phyloP scores from a whole-genome alignment of 2,329 filamentous ascomycete species.

The Alternaria burnsii region DNA sequence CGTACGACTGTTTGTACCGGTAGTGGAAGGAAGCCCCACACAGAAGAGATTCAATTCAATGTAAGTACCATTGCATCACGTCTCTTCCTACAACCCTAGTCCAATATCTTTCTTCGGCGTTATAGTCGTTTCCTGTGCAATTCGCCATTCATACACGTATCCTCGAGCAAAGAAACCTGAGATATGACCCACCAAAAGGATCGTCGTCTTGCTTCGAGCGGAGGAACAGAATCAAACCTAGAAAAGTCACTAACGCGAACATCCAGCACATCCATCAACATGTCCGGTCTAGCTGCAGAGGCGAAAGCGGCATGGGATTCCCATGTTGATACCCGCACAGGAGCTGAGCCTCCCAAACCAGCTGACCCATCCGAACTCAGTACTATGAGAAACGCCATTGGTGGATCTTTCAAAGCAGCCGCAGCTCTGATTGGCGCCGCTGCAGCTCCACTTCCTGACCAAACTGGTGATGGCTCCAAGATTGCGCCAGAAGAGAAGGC shows the following conservation, averaged over 20 bases:
- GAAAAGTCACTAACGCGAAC: neutral
- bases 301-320: constrained; percentile 37
- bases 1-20: neutral
- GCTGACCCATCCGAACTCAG: constrained; percentile 45
- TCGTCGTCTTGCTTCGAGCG: neutral
- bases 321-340: constrained; percentile 46
- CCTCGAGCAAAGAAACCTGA: neutral
- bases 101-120: neutral
- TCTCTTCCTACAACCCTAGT: neutral
- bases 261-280: constrained; percentile 15
- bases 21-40: neutral
- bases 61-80: neutral
- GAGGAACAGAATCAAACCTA: neutral
- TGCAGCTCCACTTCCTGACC: constrained; percentile 40
- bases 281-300: constrained; percentile 22
- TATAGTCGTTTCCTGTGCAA: neutral
- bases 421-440: constrained; percentile 41
- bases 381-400: constrained; percentile 42
- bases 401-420: constrained; percentile 39
- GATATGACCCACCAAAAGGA: neutral
- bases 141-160: neutral
- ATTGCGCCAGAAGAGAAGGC: constrained; percentile 44
- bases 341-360: constrained; percentile 35
- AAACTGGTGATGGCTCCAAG: constrained; percentile 57
- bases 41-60: neutral